A percentile compares a stretch with the other conserved stretches of the same genome.
phyloP scores from a whole-genome alignment of 2,329 filamentous ascomycete species.

The Ceratocystis alfenasii region DNA sequence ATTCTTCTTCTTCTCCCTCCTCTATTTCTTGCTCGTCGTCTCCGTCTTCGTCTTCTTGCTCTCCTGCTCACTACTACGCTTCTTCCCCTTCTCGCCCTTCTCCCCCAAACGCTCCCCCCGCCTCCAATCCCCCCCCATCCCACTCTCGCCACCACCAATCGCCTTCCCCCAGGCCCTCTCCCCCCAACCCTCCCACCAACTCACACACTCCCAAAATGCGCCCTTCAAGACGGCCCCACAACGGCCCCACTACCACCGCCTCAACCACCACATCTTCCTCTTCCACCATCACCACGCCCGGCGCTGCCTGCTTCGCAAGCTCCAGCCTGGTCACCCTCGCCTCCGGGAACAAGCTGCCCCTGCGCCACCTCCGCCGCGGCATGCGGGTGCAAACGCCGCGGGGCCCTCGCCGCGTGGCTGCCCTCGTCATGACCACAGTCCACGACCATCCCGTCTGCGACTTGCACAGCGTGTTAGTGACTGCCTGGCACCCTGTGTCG shows the following conservation, averaged over 20 bases:
- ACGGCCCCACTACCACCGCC: not conserved
- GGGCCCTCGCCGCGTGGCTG: conserved; percentile 38
- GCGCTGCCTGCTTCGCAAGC: conserved; percentile 42
- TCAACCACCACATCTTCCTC: conserved; percentile 29
- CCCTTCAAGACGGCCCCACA: conserved; percentile 4
- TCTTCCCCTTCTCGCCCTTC: not conserved
- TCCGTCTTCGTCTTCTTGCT: too few relatives aligned
- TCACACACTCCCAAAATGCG: not conserved
- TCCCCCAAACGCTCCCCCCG: not conserved
- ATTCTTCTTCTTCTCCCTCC: too few relatives aligned
- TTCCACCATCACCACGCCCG: conserved; percentile 11
- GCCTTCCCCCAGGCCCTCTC: not conserved
- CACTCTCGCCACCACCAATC: not conserved
- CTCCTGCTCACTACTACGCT: not conserved
- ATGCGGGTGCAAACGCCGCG: conserved; percentile 39
- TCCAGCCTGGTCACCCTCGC: conserved; percentile 37
- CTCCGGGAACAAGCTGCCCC: conserved; percentile 31
- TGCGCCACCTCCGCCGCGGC: conserved; percentile 36
- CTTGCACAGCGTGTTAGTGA: conserved; percentile 39
- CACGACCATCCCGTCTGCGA: conserved; percentile 33
- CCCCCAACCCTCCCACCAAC: not conserved
- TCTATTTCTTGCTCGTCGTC: too few relatives aligned
- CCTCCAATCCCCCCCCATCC: not conserved
- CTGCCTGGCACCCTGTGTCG: conserved; percentile 48
- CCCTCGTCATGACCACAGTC: conserved; percentile 41